phyloP scores from a whole-genome alignment of 352 stramenopile genomes.

The Pythium biforme region DNA sequence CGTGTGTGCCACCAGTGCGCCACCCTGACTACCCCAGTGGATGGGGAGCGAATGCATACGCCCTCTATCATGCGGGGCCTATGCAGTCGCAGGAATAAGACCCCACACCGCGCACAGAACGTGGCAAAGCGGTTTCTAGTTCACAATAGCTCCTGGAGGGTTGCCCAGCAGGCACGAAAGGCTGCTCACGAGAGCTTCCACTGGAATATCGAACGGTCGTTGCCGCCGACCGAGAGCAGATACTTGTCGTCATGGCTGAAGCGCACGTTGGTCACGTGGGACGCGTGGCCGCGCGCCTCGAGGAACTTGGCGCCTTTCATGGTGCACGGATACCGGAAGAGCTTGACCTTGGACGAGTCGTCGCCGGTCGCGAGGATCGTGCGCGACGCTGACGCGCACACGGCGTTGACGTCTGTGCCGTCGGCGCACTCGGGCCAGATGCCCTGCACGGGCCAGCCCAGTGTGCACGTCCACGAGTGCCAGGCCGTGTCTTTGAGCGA shows the following conservation, averaged over 20 bases:
- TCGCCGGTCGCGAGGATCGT: conserved; percentile 79
- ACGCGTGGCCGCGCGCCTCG: conserved; percentile 62
- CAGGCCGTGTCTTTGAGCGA: conserved; percentile 80
- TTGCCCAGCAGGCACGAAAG: too few relatives aligned
- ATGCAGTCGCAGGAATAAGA: not conserved
- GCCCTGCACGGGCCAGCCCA: conserved; percentile 92
- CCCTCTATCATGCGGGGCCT: too few relatives aligned
- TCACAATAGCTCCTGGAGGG: not conserved
- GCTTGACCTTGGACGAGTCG: conserved; percentile 76
- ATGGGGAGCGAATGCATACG: too few relatives aligned
- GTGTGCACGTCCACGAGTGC: conserved; percentile 87
- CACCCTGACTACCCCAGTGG: too few relatives aligned
- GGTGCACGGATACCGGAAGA: conserved; percentile 87
- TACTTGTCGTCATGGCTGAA: conserved; percentile 86
- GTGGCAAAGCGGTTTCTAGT: not conserved
- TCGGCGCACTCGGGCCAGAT: conserved; percentile 83
- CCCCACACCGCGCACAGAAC: not conserved
- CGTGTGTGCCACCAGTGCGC: not conserved
- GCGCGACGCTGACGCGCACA: conserved; percentile 64
- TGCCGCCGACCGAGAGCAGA: conserved; percentile 76
- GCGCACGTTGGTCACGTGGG: conserved; percentile 79
- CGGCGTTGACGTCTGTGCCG: conserved; percentile 81
- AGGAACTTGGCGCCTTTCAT: conserved; percentile 53
- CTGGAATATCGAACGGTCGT: conserved; percentile 87
- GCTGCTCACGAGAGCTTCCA: conserved; percentile 53